Evolutionary conservation across 331 rosid genomes (phyloP), one percentile per base, ranked within the genome.

Genomic region (Ulmus americana): DNA sequence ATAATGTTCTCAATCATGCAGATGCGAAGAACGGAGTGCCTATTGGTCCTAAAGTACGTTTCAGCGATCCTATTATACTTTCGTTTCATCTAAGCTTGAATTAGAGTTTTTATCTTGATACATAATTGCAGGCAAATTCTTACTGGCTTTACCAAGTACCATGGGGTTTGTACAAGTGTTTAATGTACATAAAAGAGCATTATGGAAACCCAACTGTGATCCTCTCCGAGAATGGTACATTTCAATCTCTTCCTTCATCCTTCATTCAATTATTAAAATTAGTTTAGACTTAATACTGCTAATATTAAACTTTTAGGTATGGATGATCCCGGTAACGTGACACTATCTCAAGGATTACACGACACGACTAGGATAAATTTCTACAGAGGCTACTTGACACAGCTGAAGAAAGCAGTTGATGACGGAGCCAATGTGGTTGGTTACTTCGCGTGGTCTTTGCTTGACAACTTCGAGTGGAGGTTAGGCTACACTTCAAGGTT

Each of bases 391-490:
- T 88, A 91, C 72, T 50, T 88, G 71, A 71, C 61, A 61, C 86
- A 88, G 45, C 80, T 88, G 56, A 91, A 91, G 85, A 88, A 78
- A 60, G 92, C 97, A 18, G 70, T 70, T 7, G 95, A 87, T 68
- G 94, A 85, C 1, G 95, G 95, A 54, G 97, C 91, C 64, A 87
- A 89, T 61, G 83, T 83, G 40, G 14, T 74, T 14, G 97, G 95
- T 62, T 92, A 89, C 65, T 85, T 86, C 12, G 95, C 98, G 10
- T 87, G 97, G 97, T 92, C 98, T 14, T 74, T 89, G 81, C 90
- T 89, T 0, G 98, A 92, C 74, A 92, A 92, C 83, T 89, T 89
- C 38, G 98, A 92, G 72, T 89, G 98, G 97, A 83, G 90, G 62
- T 81, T 67, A 59, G 98, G 97, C 12, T 92, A 89, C 81, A 92